Conservation (phyloP, 164 flowering plant genomes). For the Tetrastigma voinierianum region DNA sequence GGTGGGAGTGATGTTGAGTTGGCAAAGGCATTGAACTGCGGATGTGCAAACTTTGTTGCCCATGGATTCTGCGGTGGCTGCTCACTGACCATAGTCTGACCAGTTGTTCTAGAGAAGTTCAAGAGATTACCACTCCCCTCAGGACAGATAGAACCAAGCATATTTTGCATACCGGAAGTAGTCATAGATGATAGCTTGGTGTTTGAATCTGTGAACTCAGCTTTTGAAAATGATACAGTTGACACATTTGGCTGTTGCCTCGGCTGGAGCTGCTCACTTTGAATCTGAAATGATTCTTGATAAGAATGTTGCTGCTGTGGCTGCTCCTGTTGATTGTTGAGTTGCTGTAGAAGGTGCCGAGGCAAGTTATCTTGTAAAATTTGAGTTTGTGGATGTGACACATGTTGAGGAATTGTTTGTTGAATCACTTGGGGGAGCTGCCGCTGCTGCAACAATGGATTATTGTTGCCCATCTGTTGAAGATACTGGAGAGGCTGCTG, state of each 20-base stretch:
- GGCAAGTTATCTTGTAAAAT: constrained; percentile 34
- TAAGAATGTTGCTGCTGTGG: constrained; percentile 34
- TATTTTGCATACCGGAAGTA: constrained; percentile 41
- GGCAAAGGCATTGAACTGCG: constrained; percentile 34
- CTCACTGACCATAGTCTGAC: constrained; percentile 45
- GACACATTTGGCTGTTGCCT: constrained; percentile 47
- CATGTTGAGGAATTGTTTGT: constrained; percentile 41
- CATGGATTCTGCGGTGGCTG: constrained; percentile 50
- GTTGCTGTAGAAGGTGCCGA: constrained; percentile 40
- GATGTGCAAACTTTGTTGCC: constrained; percentile 42
- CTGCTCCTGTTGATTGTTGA: constrained; percentile 35
- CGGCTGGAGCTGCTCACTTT: constrained; percentile 47
- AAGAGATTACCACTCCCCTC: constrained; percentile 46
- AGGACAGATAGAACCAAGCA: constrained; percentile 49
- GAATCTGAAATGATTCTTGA: constrained; percentile 48
- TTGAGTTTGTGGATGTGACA: constrained; percentile 47
- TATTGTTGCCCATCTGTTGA: constrained; percentile 44
- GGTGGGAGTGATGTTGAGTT: constrained; percentile 39
- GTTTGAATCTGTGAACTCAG: constrained; percentile 46
- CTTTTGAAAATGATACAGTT: constrained; percentile 44
- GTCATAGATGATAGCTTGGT: constrained; percentile 33
- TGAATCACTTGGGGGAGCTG: constrained; percentile 45
- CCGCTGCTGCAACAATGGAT: constrained; percentile 38
- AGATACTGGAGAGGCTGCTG: constrained; percentile 59
- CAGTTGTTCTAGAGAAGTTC: constrained; percentile 31